Evolutionary conservation across 1,284 basidiomycete species (phyloP).

Genomic region (Caloboletus inedulis): DNA sequence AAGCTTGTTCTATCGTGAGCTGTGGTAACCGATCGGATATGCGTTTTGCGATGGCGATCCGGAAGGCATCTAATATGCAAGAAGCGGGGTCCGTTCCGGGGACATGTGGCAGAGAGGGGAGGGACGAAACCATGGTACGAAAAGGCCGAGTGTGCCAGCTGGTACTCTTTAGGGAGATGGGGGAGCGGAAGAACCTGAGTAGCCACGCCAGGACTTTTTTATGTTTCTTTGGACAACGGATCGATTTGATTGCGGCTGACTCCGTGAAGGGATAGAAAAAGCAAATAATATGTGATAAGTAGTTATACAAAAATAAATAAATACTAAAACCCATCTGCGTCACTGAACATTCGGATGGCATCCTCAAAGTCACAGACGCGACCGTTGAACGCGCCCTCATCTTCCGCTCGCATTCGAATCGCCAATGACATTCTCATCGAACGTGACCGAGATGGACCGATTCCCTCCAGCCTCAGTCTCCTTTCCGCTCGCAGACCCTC

Average conservation of each 20-base stretch:
- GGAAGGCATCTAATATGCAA: conserved; percentile 81
- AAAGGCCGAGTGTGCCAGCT: conserved; percentile 3
- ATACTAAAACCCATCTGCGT: not conserved
- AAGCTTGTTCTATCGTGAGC: conserved; percentile 73
- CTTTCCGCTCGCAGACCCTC: conserved; percentile 34
- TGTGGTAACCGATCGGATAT: conserved; percentile 68
- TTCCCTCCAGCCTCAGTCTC: conserved; percentile 31
- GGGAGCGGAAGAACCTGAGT: conserved; percentile 2
- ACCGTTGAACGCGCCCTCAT: conserved; percentile 1
- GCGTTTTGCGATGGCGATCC: conserved; percentile 77
- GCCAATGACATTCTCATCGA: conserved; percentile 17
- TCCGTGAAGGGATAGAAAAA: not conserved
- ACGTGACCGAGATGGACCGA: conserved; percentile 24
- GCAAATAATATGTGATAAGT: not conserved
- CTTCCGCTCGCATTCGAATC: conserved; percentile 24
- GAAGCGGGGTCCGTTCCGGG: conserved; percentile 69
- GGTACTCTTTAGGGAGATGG: not conserved
- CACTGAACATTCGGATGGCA: not conserved
- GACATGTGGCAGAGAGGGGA: conserved; percentile 36
- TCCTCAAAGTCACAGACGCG: conserved; percentile 25
- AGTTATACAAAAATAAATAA: not conserved
- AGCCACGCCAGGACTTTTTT: conserved; percentile 7
- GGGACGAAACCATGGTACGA: conserved; percentile 23
- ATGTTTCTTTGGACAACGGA: not conserved
- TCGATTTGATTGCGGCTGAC: not conserved